phyloP scores from a whole-genome alignment of 108 stramenopile genomes.

The Skeletonema menzelii region DNA sequence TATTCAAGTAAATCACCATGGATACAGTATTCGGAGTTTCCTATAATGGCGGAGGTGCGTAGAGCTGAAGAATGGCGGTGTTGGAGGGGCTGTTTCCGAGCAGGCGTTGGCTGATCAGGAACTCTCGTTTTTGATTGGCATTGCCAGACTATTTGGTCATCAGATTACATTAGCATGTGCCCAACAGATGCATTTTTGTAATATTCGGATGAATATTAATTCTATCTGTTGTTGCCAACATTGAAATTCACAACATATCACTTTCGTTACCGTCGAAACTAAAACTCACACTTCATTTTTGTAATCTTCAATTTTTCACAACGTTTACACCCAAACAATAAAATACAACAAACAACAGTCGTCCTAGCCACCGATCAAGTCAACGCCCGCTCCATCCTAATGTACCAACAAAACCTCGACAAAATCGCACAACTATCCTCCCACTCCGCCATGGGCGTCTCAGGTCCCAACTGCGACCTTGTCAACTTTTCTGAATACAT shows the following conservation, averaged over 20 bases:
- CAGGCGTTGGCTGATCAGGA: not conserved
- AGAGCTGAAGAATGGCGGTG: not conserved
- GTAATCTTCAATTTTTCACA: too few relatives aligned
- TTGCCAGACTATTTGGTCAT: not conserved
- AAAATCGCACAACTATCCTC: slow-evolving; percentile 79
- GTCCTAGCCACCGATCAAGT: slow-evolving; percentile 87
- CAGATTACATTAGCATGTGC: not conserved
- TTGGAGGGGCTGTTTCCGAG: not conserved
- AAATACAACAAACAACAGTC: slow-evolving; percentile 41
- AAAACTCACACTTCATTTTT: too few relatives aligned
- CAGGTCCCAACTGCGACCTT: slow-evolving; percentile 89
- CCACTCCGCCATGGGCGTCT: slow-evolving; percentile 84
- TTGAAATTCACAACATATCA: not conserved
- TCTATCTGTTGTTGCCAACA: too few relatives aligned
- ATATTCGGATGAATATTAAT: too few relatives aligned
- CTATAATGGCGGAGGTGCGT: slow-evolving; percentile 85
- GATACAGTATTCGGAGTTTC: slow-evolving; percentile 86
- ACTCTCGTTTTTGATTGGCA: slow-evolving; percentile 1
- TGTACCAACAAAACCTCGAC: slow-evolving; percentile 88
- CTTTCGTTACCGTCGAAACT: not conserved
- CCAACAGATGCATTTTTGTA: too few relatives aligned
- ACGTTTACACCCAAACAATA: too few relatives aligned
- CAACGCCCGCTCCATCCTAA: slow-evolving; percentile 87
- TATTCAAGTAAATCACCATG: slow-evolving; percentile 40
- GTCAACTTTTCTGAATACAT: slow-evolving; percentile 93